phyloP scores from a whole-genome alignment of 148 eudicot species.

The Hydrangea macrophylla region DNA sequence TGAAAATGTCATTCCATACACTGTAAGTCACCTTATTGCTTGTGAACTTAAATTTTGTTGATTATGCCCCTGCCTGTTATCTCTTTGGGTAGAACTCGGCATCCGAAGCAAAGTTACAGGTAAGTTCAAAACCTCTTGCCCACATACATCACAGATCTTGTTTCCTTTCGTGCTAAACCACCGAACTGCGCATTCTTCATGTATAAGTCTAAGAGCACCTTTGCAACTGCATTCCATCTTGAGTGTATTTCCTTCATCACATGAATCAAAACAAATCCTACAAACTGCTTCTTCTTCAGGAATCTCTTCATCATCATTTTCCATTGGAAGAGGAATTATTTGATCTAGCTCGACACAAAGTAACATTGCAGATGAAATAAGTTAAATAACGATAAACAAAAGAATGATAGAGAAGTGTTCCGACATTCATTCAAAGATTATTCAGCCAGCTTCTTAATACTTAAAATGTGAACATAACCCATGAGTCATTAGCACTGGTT shows the following conservation, averaged over 20 bases:
- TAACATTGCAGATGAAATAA: slow-evolving; percentile 3
- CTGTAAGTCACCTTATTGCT: slow-evolving; percentile 52
- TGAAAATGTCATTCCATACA: no score
- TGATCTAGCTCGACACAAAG: slow-evolving; percentile 37
- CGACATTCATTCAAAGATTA: not conserved
- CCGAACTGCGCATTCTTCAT: slow-evolving; percentile 79
- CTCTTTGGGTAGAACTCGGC: slow-evolving; percentile 38
- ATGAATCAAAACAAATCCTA: slow-evolving; percentile 79
- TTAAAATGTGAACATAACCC: not conserved
- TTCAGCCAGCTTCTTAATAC: not conserved
- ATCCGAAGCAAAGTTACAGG: slow-evolving; percentile 87
- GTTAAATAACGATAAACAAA: not conserved
- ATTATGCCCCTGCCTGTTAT: slow-evolving; percentile 29
- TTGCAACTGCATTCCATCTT: slow-evolving; percentile 97
- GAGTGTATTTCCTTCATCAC: slow-evolving; percentile 85
- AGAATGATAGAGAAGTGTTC: not conserved
- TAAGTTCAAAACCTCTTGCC: slow-evolving; percentile 75
- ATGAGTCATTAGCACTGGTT: not conserved
- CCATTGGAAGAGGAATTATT: slow-evolving; percentile 42
- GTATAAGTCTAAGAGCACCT: slow-evolving; percentile 86
- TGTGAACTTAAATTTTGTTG: slow-evolving; percentile 33
- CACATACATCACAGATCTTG: slow-evolving; percentile 80
- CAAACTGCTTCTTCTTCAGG: slow-evolving; percentile 93
- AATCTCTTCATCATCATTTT: slow-evolving; percentile 74
- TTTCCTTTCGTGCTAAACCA: slow-evolving; percentile 81